Evolutionary conservation across 495 filamentous ascomycete genomes (phyloP).

Genomic region (Diplogelasinospora grovesii): DNA sequence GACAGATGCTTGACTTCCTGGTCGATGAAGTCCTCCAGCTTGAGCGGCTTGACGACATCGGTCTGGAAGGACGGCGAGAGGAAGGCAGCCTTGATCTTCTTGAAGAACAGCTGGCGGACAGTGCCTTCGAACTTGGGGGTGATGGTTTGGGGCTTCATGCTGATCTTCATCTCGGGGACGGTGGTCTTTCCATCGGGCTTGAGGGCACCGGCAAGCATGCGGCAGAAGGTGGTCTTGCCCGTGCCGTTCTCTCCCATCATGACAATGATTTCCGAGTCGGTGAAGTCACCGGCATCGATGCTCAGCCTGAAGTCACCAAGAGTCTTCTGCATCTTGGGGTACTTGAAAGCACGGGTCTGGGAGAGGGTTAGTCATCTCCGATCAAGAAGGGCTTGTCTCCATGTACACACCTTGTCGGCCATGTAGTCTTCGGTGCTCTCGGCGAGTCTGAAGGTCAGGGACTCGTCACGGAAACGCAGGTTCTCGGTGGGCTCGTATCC

Average conservation of each 20-base stretch:
- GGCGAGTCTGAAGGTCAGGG: conserved; percentile 89
- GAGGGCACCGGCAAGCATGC: conserved; percentile 83
- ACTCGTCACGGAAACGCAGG: conserved; percentile 95
- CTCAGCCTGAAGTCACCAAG: conserved; percentile 81
- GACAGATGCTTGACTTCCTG: conserved; percentile 98
- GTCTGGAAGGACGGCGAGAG: conserved; percentile 96
- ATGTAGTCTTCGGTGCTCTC: conserved; percentile 90
- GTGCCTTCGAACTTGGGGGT: conserved; percentile 95
- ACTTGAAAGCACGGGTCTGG: conserved; percentile 75
- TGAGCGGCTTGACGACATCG: conserved; percentile 97
- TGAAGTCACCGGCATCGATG: conserved; percentile 79
- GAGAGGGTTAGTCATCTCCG: no score
- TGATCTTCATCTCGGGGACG: conserved; percentile 90
- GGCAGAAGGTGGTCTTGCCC: conserved; percentile 83
- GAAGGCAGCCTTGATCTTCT: conserved; percentile 93
- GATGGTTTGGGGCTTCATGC: conserved; percentile 99
- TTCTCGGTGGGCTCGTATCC: conserved; percentile 98
- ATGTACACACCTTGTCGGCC: conserved; percentile 74
- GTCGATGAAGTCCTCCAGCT: conserved; percentile 97
- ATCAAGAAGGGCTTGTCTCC: no score
- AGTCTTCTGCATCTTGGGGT: conserved; percentile 90
- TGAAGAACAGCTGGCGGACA: conserved; percentile 69
- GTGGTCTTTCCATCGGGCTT: conserved; percentile 73
- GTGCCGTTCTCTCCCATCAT: conserved; percentile 99
- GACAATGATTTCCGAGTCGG: conserved; percentile 95